phyloP scores from a whole-genome alignment of 768 basidiomycete genomes.

The Termitomyces sp. region DNA sequence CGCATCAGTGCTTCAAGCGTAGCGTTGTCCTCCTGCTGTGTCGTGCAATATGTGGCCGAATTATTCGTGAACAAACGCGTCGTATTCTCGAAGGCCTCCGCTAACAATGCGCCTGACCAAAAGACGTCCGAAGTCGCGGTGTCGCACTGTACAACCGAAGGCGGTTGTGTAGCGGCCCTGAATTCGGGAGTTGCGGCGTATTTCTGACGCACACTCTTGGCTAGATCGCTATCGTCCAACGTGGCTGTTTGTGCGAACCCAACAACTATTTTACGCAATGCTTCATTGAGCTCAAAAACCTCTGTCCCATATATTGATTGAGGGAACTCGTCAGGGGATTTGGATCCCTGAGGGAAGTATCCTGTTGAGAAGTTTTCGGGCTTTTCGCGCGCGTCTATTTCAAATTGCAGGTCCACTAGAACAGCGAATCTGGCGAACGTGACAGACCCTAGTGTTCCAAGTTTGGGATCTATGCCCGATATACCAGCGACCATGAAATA shows the following conservation, averaged over 20 bases:
- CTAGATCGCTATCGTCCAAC: slow-evolving; percentile 3
- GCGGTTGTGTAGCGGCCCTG: neutral
- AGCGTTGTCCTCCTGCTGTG: slow-evolving; percentile 13
- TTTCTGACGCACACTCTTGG: slow-evolving; percentile 5
- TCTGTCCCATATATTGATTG: slow-evolving; percentile 8
- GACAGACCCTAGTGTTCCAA: slow-evolving; percentile 6
- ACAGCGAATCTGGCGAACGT: slow-evolving; percentile 11
- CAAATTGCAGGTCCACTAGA: slow-evolving; percentile 10
- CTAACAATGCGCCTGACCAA: slow-evolving; percentile 2
- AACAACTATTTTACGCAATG: slow-evolving; percentile 5
- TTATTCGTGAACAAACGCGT: slow-evolving; percentile 7
- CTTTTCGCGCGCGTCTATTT: slow-evolving; percentile 11
- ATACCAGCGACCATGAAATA: slow-evolving; percentile 4
- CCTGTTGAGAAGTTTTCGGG: slow-evolving; percentile 7
- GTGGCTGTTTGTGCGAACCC: neutral
- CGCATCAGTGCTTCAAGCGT: slow-evolving; percentile 8
- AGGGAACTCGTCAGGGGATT: slow-evolving; percentile 5
- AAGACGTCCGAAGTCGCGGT: slow-evolving; percentile 8
- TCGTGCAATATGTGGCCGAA: slow-evolving; percentile 9
- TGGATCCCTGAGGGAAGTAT: slow-evolving; percentile 8
- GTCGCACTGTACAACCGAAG: slow-evolving; percentile 11
- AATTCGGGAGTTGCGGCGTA: neutral
- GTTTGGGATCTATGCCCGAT: neutral
- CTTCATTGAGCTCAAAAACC: slow-evolving; percentile 12
- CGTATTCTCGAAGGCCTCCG: slow-evolving; percentile 1